Evolutionary conservation across 1,139 yeast species (phyloP), one percentile per base, ranked within the genome.

Genomic region (Taphrina communis): DNA sequence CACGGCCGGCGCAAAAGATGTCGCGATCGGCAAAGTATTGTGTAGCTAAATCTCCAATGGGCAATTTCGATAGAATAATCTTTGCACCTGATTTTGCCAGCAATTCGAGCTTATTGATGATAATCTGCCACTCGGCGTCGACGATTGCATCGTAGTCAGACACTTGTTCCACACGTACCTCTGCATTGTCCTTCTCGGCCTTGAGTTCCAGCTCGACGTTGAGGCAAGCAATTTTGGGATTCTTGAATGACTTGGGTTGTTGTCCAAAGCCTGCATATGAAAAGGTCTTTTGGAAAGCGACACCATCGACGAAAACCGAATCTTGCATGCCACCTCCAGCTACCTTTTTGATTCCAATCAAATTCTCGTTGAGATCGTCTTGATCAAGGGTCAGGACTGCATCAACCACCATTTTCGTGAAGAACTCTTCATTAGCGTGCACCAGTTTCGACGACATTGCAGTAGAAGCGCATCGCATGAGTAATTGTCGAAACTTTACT

Each of bases 101-200:
- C 68, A 91, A 88, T 75, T 90, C 90, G 74, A 94, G 84, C 80
- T 95, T 94, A 76, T 89, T 85, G 76, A 90, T 84, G 73, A 94
- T 94, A 73, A 94, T 90, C 78, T 90, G 87, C 98, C 99, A 94
- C 80, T 94, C 99, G 36, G 99, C 99, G 80, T 94, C 98, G 50
- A 94, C 99, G 70, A 94, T 89, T 51, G 89, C 93, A 81, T 94
- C 99, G 80, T 95, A 94, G 75, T 94, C 97, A 71, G 87, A 85
- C 67, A 94, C 98, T 77, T 92, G 89, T 75, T 91, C 96, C 66
- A 94, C 96, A 75, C 99, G 86, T 42, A 94, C 98, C 82, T 94
- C 99, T n/a, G 99, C 99, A 77, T 94, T 94, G 79, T 94, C 99
- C 81, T 91, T 93, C 80, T 94, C 99, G 1, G 99, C 98, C 81